Evolutionary conservation across 441 rosid species (phyloP), one percentile per base, ranked within the genome.

Genomic region (Pelargonium fulgidum): DNA sequence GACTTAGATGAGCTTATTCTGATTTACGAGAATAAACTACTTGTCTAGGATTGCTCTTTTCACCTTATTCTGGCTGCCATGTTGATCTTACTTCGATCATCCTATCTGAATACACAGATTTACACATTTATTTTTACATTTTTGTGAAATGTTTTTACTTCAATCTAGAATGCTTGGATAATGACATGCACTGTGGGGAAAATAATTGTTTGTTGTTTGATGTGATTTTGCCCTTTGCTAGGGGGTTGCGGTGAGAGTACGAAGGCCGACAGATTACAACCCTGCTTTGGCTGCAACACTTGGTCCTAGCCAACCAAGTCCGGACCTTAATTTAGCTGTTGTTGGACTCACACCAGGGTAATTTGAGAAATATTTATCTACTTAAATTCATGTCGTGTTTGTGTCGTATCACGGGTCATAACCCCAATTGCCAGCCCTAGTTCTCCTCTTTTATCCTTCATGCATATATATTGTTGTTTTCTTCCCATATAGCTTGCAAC

Each of bases 221-320:
- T 47, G 54, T 12, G 13, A 10, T 36, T 64, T 64, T n/a, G 65
- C 65, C 4, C 5, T 65, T 65, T 54, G 68, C n/a, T 63, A 78
- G 81, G 81, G 81, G 10, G 76, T 68, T 42, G 72, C 81, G 36
- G 81, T 78, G 68, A 78, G 73, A 64, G 78, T 78, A 14, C 64
- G 78, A 56, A 74, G 81, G 58, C 81, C 81, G 16, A 78, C 75
- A 1, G 81, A 78, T 33, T 78, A 78, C 67, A 78, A 78, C 56
- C 81, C 81, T n/a, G 48, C 81, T 36, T 65, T 78, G 47, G 81
- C 81, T 67, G 78, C 81, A 24, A 68, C 81, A n/a, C 78, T 78
- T 64, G 81, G 81, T 68, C 81, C 81, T 1, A 73, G 81, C 58
- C 81, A 78, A 67, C 78, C 81, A 14, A 74, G 64, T 68, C 78